Evolutionary conservation across 2,329 filamentous ascomycete species (phyloP).

Genomic region (Plenodomus lindquistii): DNA sequence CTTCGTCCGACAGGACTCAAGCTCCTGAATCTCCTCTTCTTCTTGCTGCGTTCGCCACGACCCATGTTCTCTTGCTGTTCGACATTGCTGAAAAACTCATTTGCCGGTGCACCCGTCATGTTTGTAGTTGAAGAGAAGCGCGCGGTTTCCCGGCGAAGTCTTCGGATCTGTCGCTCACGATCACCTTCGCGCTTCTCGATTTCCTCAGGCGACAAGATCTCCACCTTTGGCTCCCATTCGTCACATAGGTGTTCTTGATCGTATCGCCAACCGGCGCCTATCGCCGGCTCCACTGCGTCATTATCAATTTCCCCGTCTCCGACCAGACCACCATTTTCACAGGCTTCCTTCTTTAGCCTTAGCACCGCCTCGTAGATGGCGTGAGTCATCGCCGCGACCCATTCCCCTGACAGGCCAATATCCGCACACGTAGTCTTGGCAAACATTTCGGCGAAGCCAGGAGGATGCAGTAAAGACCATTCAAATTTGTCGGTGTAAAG

Average conservation of each 20-base stretch:
- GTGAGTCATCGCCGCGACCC: conserved; percentile 91
- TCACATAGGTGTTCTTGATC: conserved; percentile 82
- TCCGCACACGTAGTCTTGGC: conserved; percentile 92
- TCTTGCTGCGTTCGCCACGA: conserved; percentile 88
- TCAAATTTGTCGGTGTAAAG: conserved; percentile 98
- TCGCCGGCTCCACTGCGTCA: conserved; percentile 72
- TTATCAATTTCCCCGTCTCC: conserved; percentile 80
- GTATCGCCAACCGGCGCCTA: conserved; percentile 94
- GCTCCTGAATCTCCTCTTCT: conserved; percentile 90
- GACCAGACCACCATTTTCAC: conserved; percentile 85
- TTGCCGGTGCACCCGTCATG: conserved; percentile 71
- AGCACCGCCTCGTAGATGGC: conserved; percentile 96
- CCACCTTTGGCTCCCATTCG: conserved; percentile 58
- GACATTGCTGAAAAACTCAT: conserved; percentile 63
- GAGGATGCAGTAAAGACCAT: conserved; percentile 91
- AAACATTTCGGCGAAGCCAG: conserved; percentile 89
- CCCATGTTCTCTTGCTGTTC: conserved; percentile 76
- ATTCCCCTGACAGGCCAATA: conserved; percentile 85
- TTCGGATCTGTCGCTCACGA: conserved; percentile 84
- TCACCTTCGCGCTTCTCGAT: conserved; percentile 97
- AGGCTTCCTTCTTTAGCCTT: conserved; percentile 92
- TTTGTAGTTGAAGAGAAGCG: conserved; percentile 86
- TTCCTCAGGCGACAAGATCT: conserved; percentile 82
- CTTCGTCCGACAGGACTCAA: conserved; percentile 80
- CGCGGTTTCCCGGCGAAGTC: conserved; percentile 86